Percentiles rank a stretch among this genome's conserved stretches.
Conservation (phyloP, 306 rosid species). For the Herpetospermum pedunculosum region DNA sequence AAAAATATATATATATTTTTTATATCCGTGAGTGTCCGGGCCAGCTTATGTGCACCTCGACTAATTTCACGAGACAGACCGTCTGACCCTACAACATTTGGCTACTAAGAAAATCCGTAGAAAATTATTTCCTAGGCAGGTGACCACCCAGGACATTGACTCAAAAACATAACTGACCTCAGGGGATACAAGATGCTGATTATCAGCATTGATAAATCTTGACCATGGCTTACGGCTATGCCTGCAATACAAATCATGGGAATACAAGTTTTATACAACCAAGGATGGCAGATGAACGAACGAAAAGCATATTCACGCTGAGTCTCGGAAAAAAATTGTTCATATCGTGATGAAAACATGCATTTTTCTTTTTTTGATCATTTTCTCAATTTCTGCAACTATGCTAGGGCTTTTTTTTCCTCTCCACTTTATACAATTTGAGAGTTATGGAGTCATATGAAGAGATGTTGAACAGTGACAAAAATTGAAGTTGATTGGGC, state of each 20-base stretch:
- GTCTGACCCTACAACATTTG: no score
- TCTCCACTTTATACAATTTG: background rate
- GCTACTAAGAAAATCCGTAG: no score
- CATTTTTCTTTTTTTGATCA: background rate
- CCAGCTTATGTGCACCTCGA: no score
- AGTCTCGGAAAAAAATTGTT: background rate
- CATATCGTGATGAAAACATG: background rate
- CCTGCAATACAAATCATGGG: slow-evolving; percentile 32
- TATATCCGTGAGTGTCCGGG: no score
- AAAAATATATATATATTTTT: no score
- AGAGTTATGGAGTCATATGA: background rate
- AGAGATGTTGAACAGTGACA: background rate
- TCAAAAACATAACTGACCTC: slow-evolving; percentile 42
- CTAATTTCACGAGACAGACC: no score
- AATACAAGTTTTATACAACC: background rate
- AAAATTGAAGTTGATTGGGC: background rate
- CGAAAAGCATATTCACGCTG: background rate
- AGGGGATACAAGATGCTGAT: slow-evolving; percentile 90
- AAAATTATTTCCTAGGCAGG: no score
- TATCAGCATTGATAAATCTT: slow-evolving; percentile 78
- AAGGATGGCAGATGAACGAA: background rate
- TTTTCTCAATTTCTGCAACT: background rate
- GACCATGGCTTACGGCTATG: slow-evolving; percentile 98
- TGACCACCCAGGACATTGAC: no score
- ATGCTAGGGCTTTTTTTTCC: background rate